Evolutionary conservation across 306 rosid genomes (phyloP).

Genomic region (Prunus padus): DNA sequence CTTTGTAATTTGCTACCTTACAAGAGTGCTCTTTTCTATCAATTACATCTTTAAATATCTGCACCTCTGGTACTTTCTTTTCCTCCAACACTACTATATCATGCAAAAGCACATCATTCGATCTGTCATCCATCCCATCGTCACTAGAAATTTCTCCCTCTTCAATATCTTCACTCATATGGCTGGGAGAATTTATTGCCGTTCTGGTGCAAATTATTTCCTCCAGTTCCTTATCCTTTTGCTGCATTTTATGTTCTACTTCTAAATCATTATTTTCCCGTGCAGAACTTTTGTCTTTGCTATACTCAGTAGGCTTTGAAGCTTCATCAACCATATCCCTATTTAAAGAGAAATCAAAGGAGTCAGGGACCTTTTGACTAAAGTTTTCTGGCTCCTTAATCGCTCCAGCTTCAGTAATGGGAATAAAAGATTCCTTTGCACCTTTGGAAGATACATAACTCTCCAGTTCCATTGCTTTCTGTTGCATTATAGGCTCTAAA

Average conservation of each 20-base stretch:
- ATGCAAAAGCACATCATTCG: slow-evolving; percentile 29
- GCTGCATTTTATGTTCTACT: slow-evolving; percentile 19
- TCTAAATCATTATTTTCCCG: slow-evolving; percentile 1
- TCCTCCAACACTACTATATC: slow-evolving; percentile 36
- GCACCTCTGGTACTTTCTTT: slow-evolving; percentile 30
- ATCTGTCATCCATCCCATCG: slow-evolving; percentile 26
- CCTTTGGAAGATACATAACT: slow-evolving; percentile 18
- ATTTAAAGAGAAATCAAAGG: slow-evolving; percentile 22
- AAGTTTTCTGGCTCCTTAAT: slow-evolving; percentile 30
- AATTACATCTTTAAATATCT: slow-evolving; percentile 18
- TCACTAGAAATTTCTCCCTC: slow-evolving; percentile 85
- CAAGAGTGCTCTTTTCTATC: slow-evolving; percentile 23
- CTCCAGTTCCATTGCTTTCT: neutral
- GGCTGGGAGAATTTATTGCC: slow-evolving; percentile 25
- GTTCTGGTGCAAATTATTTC: slow-evolving; percentile 13
- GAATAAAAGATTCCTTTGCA: slow-evolving; percentile 17
- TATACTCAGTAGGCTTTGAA: slow-evolving; percentile 22
- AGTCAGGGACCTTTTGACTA: slow-evolving; percentile 29
- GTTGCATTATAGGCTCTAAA: slow-evolving; percentile 9
- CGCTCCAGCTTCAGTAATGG: slow-evolving; percentile 28
- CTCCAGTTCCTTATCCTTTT: slow-evolving; percentile 31
- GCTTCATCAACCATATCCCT: slow-evolving; percentile 20
- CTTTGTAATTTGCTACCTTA: slow-evolving; percentile 30
- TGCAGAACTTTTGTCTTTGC: slow-evolving; percentile 9
- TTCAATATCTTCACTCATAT: slow-evolving; percentile 41